A percentile compares a stretch with the other conserved stretches of the same genome.
Conservation (phyloP, 768 basidiomycete species). For the Serendipita vermifera region DNA sequence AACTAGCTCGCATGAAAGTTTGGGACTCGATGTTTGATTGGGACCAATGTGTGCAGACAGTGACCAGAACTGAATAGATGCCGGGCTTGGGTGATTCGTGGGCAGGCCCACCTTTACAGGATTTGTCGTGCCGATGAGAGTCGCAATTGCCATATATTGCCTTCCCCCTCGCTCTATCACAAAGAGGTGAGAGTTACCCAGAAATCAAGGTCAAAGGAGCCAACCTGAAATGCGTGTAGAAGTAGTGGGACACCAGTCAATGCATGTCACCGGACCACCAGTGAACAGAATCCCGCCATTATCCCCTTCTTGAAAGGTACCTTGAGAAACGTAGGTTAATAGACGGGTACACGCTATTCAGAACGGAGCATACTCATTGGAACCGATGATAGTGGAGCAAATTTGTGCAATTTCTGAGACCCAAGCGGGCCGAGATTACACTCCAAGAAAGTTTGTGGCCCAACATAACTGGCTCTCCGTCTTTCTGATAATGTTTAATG, state of each 20-base stretch:
- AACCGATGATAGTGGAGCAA: background rate
- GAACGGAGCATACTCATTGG: conserved; percentile 25
- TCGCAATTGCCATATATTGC: conserved; percentile 77
- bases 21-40: conserved; percentile 9
- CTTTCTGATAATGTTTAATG: too few species aligned
- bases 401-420: background rate
- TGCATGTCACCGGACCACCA: conserved; percentile 79
- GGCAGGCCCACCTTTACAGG: conserved; percentile 55
- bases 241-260: conserved; percentile 88
- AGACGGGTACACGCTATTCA: background rate
- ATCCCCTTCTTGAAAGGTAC: conserved; percentile 34
- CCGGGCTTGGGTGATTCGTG: conserved; percentile 38
- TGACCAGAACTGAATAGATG: conserved; percentile 84
- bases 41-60: conserved; percentile 20
- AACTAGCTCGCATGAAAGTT: conserved; percentile 69
- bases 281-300: conserved; percentile 65
- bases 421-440: background rate
- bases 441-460: too few species aligned
- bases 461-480: too few species aligned
- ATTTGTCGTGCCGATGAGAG: conserved; percentile 52
- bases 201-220: conserved; percentile 14
- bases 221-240: conserved; percentile 42
- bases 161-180: conserved; percentile 38
- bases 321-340: background rate
- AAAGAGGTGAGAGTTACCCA: background rate